A percentile compares a stretch with the other conserved stretches of the same genome.
Conservation (phyloP, 2,329 filamentous ascomycete genomes). For the Aspergillus japonicus region DNA sequence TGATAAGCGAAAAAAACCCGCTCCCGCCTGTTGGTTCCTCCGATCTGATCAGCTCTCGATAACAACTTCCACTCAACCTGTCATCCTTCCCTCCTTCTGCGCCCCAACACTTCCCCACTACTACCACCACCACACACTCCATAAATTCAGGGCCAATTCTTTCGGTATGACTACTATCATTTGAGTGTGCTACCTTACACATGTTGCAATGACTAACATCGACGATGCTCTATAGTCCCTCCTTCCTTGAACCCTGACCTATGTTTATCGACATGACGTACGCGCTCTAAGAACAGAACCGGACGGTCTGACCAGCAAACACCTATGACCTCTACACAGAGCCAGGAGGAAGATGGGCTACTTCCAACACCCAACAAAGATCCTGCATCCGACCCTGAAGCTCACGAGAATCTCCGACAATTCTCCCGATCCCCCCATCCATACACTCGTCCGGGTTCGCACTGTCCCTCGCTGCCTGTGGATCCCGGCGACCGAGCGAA, state of each 20-base stretch:
- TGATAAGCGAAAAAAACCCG: constrained; percentile 22
- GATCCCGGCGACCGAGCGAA: constrained; percentile 35
- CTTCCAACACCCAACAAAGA: constrained; percentile 18
- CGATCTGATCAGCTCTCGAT: constrained; percentile 10
- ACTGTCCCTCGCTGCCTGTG: constrained; percentile 48
- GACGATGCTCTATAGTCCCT: neutral
- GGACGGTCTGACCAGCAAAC: constrained; percentile 5
- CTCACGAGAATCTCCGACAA: constrained; percentile 42
- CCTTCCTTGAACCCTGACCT: constrained; percentile 1
- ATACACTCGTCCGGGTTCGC: constrained; percentile 60
- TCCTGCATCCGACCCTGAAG: constrained; percentile 19
- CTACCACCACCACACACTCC: neutral
- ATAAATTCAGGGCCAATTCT: constrained; percentile 1
- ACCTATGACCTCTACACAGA: constrained; percentile 31
- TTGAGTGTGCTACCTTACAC: neutral
- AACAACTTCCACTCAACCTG: constrained; percentile 7
- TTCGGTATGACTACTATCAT: neutral
- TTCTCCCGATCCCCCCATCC: constrained; percentile 66
- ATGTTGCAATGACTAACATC: neutral
- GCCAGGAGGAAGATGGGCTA: constrained; percentile 30
- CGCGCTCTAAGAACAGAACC: constrained; percentile 20
- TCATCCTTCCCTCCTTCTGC: neutral
- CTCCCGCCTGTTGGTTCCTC: constrained; percentile 11
- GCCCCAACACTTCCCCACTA: neutral
- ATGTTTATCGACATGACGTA: constrained; percentile 29